A percentile compares a stretch with the other conserved stretches of the same genome.
Evolutionary conservation across 805 yeast species (phyloP).

Genomic region (Millerozyma miso): DNA sequence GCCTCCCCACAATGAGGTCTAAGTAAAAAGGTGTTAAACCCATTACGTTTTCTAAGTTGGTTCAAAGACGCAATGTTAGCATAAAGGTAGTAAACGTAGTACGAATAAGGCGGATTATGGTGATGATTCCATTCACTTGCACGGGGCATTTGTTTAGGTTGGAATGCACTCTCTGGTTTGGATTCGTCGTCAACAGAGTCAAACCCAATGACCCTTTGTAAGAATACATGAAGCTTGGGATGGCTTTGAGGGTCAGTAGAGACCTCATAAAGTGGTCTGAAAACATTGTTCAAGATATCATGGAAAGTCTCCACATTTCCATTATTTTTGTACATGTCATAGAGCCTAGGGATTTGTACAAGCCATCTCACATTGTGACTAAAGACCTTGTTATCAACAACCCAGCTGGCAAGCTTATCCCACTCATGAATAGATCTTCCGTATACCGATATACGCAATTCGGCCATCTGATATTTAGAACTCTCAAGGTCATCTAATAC

Average conservation of each 20-base stretch:
- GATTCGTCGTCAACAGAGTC: slow-evolving; percentile 99
- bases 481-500: slow-evolving; percentile 92
- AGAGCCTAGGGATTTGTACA: slow-evolving; percentile 90
- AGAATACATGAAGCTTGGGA: slow-evolving; percentile 86
- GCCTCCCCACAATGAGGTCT: slow-evolving; percentile 99
- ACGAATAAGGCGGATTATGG: slow-evolving; percentile 95
- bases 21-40: slow-evolving; percentile 84
- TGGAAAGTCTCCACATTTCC: slow-evolving; percentile 68
- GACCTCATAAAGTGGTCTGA: slow-evolving; percentile 87
- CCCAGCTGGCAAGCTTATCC: slow-evolving; percentile 95
- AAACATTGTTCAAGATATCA: slow-evolving; percentile 73
- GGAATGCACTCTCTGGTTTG: slow-evolving; percentile 78
- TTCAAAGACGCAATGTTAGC: slow-evolving; percentile 85
- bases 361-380: slow-evolving; percentile 97
- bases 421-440: slow-evolving; percentile 90
- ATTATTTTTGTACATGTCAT: slow-evolving; percentile 79
- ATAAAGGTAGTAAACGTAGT: slow-evolving; percentile 84
- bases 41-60: slow-evolving; percentile 70
- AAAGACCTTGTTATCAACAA: slow-evolving; percentile 83
- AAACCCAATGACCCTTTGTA: slow-evolving; percentile 94
- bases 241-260: slow-evolving; percentile 77
- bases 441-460: slow-evolving; percentile 89
- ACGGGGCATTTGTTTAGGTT: slow-evolving; percentile 70
- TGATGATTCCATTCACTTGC: slow-evolving; percentile 77
- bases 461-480: slow-evolving; percentile 96